Conservation (phyloP, 1,284 basidiomycete genomes). For the Veloporphyrellus conicus region DNA sequence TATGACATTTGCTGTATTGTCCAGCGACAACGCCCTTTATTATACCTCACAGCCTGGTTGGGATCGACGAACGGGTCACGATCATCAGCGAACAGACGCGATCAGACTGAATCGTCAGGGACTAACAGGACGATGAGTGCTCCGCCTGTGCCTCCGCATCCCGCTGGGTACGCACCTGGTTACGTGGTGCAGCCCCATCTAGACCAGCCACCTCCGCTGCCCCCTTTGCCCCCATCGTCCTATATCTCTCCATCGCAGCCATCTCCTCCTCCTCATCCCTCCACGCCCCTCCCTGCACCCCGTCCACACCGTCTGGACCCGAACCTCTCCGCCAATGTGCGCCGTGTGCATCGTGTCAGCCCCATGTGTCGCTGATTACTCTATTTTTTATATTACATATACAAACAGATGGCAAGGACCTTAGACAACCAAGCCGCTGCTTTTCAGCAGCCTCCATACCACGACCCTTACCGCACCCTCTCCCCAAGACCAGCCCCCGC, state of each 20-base stretch:
- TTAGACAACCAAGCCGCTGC: slow-evolving; percentile 46
- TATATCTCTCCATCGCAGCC: slow-evolving; percentile 29
- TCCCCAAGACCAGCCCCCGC: slow-evolving; percentile 24
- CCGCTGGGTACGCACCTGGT: slow-evolving; percentile 5
- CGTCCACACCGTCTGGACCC: slow-evolving; percentile 63
- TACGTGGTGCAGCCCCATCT: slow-evolving; percentile 2
- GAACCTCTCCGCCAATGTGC: slow-evolving; percentile 58
- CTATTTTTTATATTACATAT: slow-evolving; percentile 23
- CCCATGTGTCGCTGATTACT: slow-evolving; percentile 13
- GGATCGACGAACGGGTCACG: too few species aligned
- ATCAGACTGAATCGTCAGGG: too few species aligned
- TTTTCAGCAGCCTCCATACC: slow-evolving; percentile 18
- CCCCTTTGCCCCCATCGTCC: slow-evolving; percentile 40
- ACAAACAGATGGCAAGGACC: slow-evolving; percentile 58
- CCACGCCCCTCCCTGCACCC: slow-evolving; percentile 60
- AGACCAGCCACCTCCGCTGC: slow-evolving; percentile 37
- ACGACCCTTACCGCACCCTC: slow-evolving; percentile 17
- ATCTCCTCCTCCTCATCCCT: slow-evolving; percentile 21
- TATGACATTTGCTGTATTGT: too few species aligned
- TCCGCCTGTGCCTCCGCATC: slow-evolving; percentile 28
- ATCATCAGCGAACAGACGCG: too few species aligned
- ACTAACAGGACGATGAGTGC: slow-evolving; percentile 7
- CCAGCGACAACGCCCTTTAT: too few species aligned
- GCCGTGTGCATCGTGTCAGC: slow-evolving; percentile 29
- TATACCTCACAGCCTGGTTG: too few species aligned